Base-by-base conservation (phyloP, 2,329 filamentous ascomycete species). In the Aspergillus novoparasiticus region DNA sequence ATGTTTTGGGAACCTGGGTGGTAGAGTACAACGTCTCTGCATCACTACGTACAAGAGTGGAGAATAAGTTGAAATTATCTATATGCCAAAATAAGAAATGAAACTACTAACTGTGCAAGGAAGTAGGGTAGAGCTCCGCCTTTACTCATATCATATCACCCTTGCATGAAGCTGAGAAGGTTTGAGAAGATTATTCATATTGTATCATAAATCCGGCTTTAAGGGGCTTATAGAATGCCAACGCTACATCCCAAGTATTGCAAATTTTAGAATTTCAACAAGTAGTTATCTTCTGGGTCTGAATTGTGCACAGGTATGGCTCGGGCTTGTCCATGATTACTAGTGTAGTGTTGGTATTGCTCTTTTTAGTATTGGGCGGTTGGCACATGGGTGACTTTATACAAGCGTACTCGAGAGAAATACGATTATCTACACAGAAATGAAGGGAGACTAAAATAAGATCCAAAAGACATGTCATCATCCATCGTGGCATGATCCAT, bases 401-500 rank as follows among this genome's bases (percentile, higher is more conserved):
- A 12, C 32, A 34, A n/a, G n/a, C 41, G n/a, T 21, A 43, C 9
- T 43, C 0, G 5, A 3, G 43, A 23, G 4, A 23, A 12, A 23
- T 0, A 6, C 14, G n/a, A 12, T 46, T 11, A 46, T 12, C 19
- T 5, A 46, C 5, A 46, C 43, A 14, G n/a, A 11, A 21, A 46
- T 23, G 21, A 46, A 16, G 5, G 4, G n/a, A 46, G 11, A 46
- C 5, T 23, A 46, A 23, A 23, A 21, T 21, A 23, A 23, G 5
- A 23, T 14, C 43, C 10, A 21, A 23, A 23, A 6, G 21, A 1
- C 43, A 23, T 23, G 10, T 14, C 3, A 46, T 50, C 16, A 50
- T 19, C 46, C 14, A 23, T 48, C 58, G 57, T 66, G 63, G 39
- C 62, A 66, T 21, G 57, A 60, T 8, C 65, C 58, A 19, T 65